Evolutionary conservation across 192 early-diverging fungal genomes (phyloP), one percentile per base, ranked within the genome.

Genomic region (Coemansia sp.): DNA sequence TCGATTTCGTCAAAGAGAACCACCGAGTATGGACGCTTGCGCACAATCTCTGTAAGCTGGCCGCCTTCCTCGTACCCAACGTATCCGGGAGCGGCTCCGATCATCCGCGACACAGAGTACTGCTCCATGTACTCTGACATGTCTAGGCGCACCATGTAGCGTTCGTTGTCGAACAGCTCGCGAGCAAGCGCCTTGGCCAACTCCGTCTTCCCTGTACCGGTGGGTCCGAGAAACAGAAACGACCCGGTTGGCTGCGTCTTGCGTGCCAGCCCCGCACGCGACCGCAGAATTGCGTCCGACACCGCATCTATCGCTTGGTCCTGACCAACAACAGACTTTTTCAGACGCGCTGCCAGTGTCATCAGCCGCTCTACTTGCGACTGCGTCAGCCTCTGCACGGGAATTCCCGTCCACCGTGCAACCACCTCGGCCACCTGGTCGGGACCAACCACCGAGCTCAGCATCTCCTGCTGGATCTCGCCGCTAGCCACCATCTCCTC

Each of bases 121-220:
- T 77, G 83, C 73, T 96, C 93, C 94, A 95, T 95, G 81, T 95
- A 99, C 81, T 99, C 98, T 46, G 90, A 92, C 98, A 99, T 99
- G 73, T 99, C 98, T n/a, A 99, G 85, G 0, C 98, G 91, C 32
- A 98, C 87, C 70, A 99, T 91, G 61, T 89, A 90, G 74, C 95
- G 96, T 73, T 98, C 94, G 67, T 96, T 93, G 77, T 99, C 96
- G 74, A 98, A 98, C 39, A 99, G 87, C 74, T 97, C 92, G 56
- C 90, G 78, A 14, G 91, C 92, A 42, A 94, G 79, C 7, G 89
- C 86, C 72, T 92, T 92, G 67, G 87, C 88, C 50, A 92, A 77
- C 78, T 94, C 91, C 2, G 90, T 94, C 75, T 99, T 99, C 39
- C 98, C 98, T 0, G 93, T 92, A 77, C 98, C 98, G 12, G 95